Conservation (phyloP, 139 green algal genomes). For the Chlorella ohadii region DNA sequence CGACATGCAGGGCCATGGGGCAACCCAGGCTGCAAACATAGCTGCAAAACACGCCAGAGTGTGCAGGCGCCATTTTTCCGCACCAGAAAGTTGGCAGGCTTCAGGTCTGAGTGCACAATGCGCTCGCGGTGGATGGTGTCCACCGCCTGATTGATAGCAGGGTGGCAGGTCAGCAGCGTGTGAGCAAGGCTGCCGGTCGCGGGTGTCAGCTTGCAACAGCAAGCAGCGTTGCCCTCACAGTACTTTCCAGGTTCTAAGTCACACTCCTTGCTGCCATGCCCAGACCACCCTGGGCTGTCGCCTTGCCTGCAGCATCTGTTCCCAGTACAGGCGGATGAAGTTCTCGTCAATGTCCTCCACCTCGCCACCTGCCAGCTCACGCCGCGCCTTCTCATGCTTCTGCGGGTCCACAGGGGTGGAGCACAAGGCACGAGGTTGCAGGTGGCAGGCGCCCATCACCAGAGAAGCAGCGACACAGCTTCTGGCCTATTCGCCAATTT, state of each 20-base stretch:
- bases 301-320: slow-evolving; percentile 92
- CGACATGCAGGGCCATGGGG: too few relatives aligned
- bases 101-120: slow-evolving; percentile 98
- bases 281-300: not conserved
- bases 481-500: too few relatives aligned
- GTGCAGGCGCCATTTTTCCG: too few relatives aligned
- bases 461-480: not conserved
- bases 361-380: slow-evolving; percentile 15
- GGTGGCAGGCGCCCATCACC: too few relatives aligned
- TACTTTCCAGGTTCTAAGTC: too few relatives aligned
- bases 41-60: too few relatives aligned
- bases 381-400: slow-evolving; percentile 40
- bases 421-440: too few relatives aligned
- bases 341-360: slow-evolving; percentile 80
- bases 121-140: slow-evolving; percentile 90
- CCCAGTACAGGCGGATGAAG: slow-evolving; percentile 97
- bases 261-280: not conserved
- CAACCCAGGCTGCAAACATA: too few relatives aligned
- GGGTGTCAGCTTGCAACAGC: too few relatives aligned
- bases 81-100: slow-evolving; percentile 96
- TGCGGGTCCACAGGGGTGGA: not conserved
- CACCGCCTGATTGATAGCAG: slow-evolving; percentile 75
- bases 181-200: not conserved
- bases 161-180: not conserved
- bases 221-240: too few relatives aligned